A percentile compares a stretch with the other conserved stretches of the same genome.
phyloP scores from a whole-genome alignment of 257 asterid species.

The Eustoma russellianum region DNA sequence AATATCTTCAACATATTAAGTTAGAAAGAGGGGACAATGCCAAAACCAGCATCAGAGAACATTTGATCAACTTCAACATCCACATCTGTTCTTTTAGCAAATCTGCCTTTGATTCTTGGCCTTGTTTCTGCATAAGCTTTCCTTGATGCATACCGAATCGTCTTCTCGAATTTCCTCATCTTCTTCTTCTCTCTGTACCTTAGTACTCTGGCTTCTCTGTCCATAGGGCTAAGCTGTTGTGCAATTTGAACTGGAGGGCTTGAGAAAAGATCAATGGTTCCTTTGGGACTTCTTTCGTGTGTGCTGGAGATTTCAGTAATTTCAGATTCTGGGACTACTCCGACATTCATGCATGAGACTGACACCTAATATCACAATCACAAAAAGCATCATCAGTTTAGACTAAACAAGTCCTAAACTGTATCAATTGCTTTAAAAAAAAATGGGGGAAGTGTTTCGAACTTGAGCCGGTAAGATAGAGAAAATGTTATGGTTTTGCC shows the following conservation, averaged over 20 bases:
- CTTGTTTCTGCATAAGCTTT: constrained; percentile 87
- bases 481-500: too few relatives aligned
- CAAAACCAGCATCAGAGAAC: constrained; percentile 46
- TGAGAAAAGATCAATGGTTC: constrained; percentile 53
- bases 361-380: constrained; percentile 34
- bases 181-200: constrained; percentile 88
- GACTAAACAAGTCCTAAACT: too few relatives aligned
- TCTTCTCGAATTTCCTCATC: constrained; percentile 68
- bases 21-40: constrained; percentile 54
- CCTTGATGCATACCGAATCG: constrained; percentile 75
- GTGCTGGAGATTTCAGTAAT: constrained; percentile 39
- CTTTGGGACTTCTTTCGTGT: constrained; percentile 39
- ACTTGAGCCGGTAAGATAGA: too few relatives aligned
- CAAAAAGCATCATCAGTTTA: too few relatives aligned
- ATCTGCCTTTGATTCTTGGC: constrained; percentile 81
- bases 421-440: too few relatives aligned
- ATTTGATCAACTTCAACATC: constrained; percentile 43
- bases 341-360: constrained; percentile 46
- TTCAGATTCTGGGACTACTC: constrained; percentile 56
- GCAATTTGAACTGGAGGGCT: constrained; percentile 34
- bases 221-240: constrained; percentile 46
- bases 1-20: neutral
- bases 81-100: constrained; percentile 50
- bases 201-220: constrained; percentile 69
- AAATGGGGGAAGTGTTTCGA: too few relatives aligned